These are phyloP conservation scores for Fusarium secorum DNA, from an alignment of 2,329 filamentous ascomycete genomes.

Conservation along the genomic window DNA sequence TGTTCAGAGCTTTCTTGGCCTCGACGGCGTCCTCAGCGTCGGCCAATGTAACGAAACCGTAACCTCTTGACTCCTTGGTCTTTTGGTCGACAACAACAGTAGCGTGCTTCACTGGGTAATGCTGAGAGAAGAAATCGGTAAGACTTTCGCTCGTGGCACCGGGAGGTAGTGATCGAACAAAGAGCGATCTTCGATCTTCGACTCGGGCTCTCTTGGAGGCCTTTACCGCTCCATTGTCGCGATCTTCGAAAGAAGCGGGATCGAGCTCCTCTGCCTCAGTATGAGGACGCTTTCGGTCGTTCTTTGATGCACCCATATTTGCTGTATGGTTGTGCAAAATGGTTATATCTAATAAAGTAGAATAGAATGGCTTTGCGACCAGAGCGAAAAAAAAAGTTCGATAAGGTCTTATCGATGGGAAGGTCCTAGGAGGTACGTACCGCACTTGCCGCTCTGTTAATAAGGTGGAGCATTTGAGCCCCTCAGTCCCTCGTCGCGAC, in stretches of 20 bases:
- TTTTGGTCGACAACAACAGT: constrained; percentile 87
- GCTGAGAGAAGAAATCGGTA: constrained; percentile 90
- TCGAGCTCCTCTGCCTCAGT: constrained; percentile 46
- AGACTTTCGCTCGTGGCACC: constrained; percentile 82
- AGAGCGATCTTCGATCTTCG: constrained; percentile 76
- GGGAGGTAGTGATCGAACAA: constrained; percentile 85
- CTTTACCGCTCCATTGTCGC: constrained; percentile 45
- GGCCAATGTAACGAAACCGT: constrained; percentile 96
- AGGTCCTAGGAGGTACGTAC: background rate
- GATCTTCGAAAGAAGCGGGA: constrained; percentile 43
- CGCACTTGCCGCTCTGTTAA: background rate
- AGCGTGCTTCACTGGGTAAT: constrained; percentile 94
- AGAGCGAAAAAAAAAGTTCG: constrained; percentile 22
- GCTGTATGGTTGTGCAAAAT: background rate
- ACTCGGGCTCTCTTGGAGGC: constrained; percentile 64
- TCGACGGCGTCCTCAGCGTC: constrained; percentile 88
- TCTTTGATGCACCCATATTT: constrained; percentile 44
- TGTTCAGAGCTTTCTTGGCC: constrained; percentile 83
- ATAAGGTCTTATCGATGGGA: constrained; percentile 21
- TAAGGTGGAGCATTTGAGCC: background rate
- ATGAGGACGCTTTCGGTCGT: constrained; percentile 49
- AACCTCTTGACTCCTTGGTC: constrained; percentile 89
- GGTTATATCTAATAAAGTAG: background rate
- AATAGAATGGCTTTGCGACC: constrained; percentile 19
- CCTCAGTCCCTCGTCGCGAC: constrained; percentile 13